phyloP scores from a whole-genome alignment of 164 flowering plant species.

The Umbilicus rupestris region DNA sequence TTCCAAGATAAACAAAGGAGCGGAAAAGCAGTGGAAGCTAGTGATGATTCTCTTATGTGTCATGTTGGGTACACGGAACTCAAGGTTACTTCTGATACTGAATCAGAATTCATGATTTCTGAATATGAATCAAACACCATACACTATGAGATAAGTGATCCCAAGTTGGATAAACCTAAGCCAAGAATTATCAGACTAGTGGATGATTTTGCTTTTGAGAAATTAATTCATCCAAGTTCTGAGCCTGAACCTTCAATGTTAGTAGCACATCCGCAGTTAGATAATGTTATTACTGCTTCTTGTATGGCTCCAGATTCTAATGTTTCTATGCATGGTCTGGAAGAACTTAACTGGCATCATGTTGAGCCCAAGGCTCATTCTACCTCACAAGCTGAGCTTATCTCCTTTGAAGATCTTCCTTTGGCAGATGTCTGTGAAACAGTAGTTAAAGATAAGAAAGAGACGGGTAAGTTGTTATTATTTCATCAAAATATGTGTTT shows the following conservation, averaged over 20 bases:
- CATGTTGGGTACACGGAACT: conserved; percentile 36
- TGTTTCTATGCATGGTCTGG: conserved; percentile 22
- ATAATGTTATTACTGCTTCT: not conserved
- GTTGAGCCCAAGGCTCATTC: conserved; percentile 11
- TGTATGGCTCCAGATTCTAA: conserved; percentile 5
- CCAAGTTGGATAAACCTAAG: conserved; percentile 16
- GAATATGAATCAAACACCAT: conserved; percentile 17
- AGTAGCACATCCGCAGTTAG: conserved; percentile 11
- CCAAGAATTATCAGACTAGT: conserved; percentile 13
- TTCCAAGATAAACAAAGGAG: not conserved
- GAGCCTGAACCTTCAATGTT: conserved; percentile 13
- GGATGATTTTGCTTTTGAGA: conserved; percentile 15
- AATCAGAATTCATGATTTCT: conserved; percentile 23
- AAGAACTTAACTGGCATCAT: conserved; percentile 26
- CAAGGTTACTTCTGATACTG: conserved; percentile 30
- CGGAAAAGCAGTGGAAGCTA: conserved; percentile 1
- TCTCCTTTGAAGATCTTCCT: conserved; percentile 16
- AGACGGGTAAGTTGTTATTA: conserved; percentile 22
- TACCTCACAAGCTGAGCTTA: conserved; percentile 13
- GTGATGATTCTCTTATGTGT: conserved; percentile 16
- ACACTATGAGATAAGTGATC: conserved; percentile 7
- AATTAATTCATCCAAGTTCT: conserved; percentile 14
- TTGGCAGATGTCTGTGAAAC: conserved; percentile 11
- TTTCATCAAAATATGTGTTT: not conserved
- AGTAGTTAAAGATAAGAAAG: conserved; percentile 10